Evolutionary conservation across 805 yeast species (phyloP).

Genomic region (Hanseniaspora lachancei): DNA sequence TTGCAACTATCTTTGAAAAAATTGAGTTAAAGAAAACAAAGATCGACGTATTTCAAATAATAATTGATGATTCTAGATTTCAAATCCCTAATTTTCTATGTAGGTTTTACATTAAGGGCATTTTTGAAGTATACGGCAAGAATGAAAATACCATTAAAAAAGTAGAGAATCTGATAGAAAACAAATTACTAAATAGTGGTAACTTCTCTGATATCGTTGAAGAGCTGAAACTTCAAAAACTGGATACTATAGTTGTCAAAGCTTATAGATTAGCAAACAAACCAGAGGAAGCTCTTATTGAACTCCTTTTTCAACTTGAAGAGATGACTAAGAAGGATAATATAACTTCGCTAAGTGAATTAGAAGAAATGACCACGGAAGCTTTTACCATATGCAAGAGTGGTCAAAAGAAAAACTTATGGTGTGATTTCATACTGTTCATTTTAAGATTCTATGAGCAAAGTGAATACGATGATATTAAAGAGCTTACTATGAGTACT

Average conservation of each 20-base stretch:
- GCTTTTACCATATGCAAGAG: slow-evolving; percentile 1
- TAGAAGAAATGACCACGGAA: background rate
- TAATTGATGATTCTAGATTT: slow-evolving; percentile 2
- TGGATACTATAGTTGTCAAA: background rate
- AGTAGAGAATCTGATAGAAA: background rate
- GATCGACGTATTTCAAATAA: background rate
- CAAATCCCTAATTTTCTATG: slow-evolving; percentile 1
- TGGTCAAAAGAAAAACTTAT: background rate
- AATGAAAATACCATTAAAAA: background rate
- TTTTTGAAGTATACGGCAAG: background rate
- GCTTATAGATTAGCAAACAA: background rate
- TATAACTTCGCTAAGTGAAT: too few species aligned
- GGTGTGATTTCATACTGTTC: slow-evolving; percentile 13
- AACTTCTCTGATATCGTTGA: background rate
- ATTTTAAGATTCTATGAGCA: slow-evolving; percentile 15
- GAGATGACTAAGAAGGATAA: background rate
- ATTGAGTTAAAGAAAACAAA: background rate
- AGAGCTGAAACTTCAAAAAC: background rate
- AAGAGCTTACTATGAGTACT: slow-evolving; percentile 1
- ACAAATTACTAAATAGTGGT: background rate
- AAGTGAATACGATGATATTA: slow-evolving; percentile 14
- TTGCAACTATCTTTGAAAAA: background rate
- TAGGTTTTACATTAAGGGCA: background rate
- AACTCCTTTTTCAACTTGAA: background rate
- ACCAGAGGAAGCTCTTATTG: background rate